Base-by-base conservation (phyloP, 441 rosid genomes). In the Manihot esculenta region DNA sequence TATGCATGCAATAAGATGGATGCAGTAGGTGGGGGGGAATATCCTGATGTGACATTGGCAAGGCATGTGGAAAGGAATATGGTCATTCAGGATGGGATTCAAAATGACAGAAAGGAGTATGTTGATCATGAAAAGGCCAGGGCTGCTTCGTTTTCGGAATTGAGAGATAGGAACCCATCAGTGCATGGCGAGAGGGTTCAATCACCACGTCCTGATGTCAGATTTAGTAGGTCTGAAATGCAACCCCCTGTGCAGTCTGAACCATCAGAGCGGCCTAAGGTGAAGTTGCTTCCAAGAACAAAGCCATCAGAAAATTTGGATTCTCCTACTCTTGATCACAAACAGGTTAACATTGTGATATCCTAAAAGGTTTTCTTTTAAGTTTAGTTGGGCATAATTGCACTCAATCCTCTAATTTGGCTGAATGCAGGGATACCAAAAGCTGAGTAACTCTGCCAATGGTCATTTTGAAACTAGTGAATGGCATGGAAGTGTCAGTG, bases 241-340 rank as follows among this genome's bases (percentile, higher is more conserved):
- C 87, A 80, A 57, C 71, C 78, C 59, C 69, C 70, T 5, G 76
- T 73, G 59, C 78, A 74, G 54, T 74, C 81, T 60, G 91, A 83
- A 82, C 74, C 68, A 53, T 72, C 53, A 62, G 92, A 85, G 73
- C 80, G 94, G 50, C 93, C 93, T 61, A 92, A 86, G 83, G 80
- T 92, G 74, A 89, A 82, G 80, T 82, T 92, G 38, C 80, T 85
- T 68, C 89, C 91, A 24, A 84, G 90, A 72, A 76, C 85, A 57
- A 90, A 80, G 83, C 93, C 89, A 66, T 55, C 82, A 77, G 90
- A 85, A 65, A 83, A 41, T 76, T 17, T 76, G 64, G 94, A 88
- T 62, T 72, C 76, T n/a, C 70, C 81, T 72, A 35, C 59, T 70
- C 72, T 69, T 58, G 87, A 84, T 68, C 78, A 79, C 35, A 84